These are phyloP conservation scores for Tripterygium wilfordii DNA, from an alignment of 177 flowering plant species.

Conservation along the genomic window DNA sequence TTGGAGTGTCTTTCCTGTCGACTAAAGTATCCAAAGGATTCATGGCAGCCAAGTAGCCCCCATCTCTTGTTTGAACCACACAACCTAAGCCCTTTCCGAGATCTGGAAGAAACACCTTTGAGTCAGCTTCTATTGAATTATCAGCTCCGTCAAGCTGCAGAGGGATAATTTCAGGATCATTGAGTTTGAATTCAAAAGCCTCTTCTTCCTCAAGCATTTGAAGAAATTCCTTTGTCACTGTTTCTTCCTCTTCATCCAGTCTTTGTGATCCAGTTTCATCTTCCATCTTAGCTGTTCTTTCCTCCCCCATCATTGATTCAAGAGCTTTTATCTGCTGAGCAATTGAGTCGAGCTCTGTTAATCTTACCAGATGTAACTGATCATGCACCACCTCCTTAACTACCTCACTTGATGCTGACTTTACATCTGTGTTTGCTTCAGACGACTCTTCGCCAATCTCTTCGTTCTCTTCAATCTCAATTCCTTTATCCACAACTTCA, in stretches of 20 bases:
- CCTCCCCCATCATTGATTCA: constrained; percentile 66
- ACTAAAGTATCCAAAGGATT: constrained; percentile 58
- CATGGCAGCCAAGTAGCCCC: constrained; percentile 79
- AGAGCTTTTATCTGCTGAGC: constrained; percentile 93
- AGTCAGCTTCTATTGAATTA: constrained; percentile 25
- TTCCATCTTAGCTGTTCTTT: constrained; percentile 29
- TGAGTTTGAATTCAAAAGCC: constrained; percentile 13
- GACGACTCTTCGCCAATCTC: constrained; percentile 31
- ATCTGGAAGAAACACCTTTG: constrained; percentile 54
- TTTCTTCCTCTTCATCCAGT: constrained; percentile 86
- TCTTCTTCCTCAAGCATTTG: constrained; percentile 81
- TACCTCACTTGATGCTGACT: constrained; percentile 57
- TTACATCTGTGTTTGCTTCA: constrained; percentile 27
- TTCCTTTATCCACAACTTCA: constrained; percentile 88
- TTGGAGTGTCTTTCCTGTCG: constrained; percentile 65
- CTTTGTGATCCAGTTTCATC: constrained; percentile 48
- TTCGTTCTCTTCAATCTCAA: constrained; percentile 54
- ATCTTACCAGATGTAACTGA: constrained; percentile 40
- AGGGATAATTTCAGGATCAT: constrained; percentile 18
- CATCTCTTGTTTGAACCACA: constrained; percentile 82
- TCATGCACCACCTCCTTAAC: constrained; percentile 79
- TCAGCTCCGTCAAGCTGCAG: constrained; percentile 27
- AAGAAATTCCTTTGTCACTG: constrained; percentile 80
- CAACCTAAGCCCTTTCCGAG: constrained; percentile 83
- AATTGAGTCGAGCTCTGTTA: constrained; percentile 76